A percentile compares a stretch with the other conserved stretches of the same genome.
phyloP scores from a whole-genome alignment of 78 protist species.

The Planoprotostelium fungivorum region DNA sequence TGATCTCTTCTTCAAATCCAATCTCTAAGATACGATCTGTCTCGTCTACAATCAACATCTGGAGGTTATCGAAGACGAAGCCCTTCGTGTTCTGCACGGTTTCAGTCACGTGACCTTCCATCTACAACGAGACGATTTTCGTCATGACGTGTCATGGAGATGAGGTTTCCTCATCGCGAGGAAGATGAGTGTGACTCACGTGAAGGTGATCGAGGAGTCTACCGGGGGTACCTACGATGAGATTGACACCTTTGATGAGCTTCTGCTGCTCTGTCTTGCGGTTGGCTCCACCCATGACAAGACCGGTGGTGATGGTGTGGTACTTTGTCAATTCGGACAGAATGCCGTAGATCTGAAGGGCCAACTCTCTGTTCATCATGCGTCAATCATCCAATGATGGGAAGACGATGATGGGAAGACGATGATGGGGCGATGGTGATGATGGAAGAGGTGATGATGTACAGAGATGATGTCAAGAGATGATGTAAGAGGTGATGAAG shows the following conservation, averaged over 20 bases:
- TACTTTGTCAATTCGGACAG: constrained; percentile 66
- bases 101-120: not conserved
- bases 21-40: constrained; percentile 95
- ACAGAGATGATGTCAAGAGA: not conserved
- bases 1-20: constrained; percentile 96
- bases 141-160: not conserved
- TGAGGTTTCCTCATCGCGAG: not conserved
- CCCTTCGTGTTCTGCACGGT: constrained; percentile 76
- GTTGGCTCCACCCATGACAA: constrained; percentile 95
- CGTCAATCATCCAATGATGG: constrained; percentile 5
- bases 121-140: not conserved
- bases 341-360: constrained; percentile 89
- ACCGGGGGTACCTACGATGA: constrained; percentile 98
- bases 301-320: constrained; percentile 88
- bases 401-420: not conserved
- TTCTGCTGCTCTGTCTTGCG: constrained; percentile 80
- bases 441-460: no score
- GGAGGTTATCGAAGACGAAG: constrained; percentile 82
- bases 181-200: not conserved
- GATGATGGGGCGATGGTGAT: no score
- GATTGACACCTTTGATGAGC: constrained; percentile 91
- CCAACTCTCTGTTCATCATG: constrained; percentile 87
- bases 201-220: constrained; percentile 95
- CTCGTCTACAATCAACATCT: constrained; percentile 94
- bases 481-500: not conserved